Evolutionary conservation across 805 yeast genomes (phyloP).

Genomic region (Spathaspora girioi): DNA sequence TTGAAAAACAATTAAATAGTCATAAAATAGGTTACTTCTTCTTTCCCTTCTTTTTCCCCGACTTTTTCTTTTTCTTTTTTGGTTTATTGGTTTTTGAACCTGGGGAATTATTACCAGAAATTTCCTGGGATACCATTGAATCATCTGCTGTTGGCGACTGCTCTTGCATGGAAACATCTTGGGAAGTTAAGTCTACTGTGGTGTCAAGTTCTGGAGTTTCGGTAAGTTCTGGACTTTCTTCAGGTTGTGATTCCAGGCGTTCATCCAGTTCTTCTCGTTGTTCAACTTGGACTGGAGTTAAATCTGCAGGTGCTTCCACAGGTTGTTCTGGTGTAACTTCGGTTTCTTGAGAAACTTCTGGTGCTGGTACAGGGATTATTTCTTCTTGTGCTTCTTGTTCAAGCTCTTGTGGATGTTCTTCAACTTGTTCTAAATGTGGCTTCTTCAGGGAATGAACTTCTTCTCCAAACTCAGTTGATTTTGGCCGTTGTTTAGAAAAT

Average conservation of each 20-base stretch:
- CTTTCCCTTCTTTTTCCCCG: conserved; percentile 10
- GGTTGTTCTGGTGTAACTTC: background rate
- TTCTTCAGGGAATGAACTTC: background rate
- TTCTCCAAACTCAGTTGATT: conserved; percentile 1
- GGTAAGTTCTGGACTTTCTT: background rate
- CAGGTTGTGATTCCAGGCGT: background rate
- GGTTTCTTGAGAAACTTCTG: background rate
- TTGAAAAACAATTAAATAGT: background rate
- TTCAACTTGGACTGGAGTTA: background rate
- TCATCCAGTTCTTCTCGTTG: background rate
- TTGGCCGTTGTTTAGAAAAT: background rate
- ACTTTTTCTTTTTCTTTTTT: conserved; percentile 11
- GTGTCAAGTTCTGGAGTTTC: background rate
- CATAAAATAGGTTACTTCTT: conserved; percentile 5
- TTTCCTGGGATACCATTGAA: background rate
- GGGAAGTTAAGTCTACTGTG: background rate
- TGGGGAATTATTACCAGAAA: background rate
- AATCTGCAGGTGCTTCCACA: background rate
- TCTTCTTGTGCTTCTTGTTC: background rate
- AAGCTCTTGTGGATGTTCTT: background rate
- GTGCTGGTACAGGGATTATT: background rate
- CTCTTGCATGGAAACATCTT: no score
- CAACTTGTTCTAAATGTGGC: background rate
- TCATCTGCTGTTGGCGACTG: no score
- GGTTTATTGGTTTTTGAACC: background rate